These are phyloP conservation scores for Bipolaris oryzae DNA, from an alignment of 2,329 filamentous ascomycete genomes.

Conservation along the genomic window DNA sequence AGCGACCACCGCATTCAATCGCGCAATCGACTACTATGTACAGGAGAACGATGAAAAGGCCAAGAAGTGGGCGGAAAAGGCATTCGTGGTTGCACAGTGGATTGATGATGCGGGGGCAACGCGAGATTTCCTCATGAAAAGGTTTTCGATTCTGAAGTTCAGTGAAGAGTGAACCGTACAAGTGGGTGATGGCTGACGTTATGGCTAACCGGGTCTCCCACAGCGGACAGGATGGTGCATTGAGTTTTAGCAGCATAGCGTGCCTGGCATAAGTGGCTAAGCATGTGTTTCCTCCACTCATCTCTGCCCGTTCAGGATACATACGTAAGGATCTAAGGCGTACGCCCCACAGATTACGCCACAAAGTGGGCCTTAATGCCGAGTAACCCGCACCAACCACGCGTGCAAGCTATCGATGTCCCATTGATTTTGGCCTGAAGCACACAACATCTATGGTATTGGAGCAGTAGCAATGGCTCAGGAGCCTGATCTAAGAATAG, in stretches of 20 bases:
- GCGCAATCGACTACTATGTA: conserved; percentile 65
- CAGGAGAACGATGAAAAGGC: conserved; percentile 61
- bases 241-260: conserved; percentile 1
- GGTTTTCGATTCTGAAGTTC: conserved; percentile 48
- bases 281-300: conserved; percentile 3
- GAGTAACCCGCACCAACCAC: conserved; percentile 5
- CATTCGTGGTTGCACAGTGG: conserved; percentile 66
- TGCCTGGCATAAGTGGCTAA: conserved; percentile 9
- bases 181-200: neutral
- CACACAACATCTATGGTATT: neutral
- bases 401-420: neutral
- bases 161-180: neutral
- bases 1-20: conserved; percentile 66
- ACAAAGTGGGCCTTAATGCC: conserved; percentile 16
- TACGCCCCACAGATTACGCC: conserved; percentile 13
- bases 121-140: conserved; percentile 45
- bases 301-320: neutral
- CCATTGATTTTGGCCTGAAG: neutral
- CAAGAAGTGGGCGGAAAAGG: conserved; percentile 66
- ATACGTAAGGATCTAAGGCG: conserved; percentile 7
- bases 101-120: conserved; percentile 57
- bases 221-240: conserved; percentile 2
- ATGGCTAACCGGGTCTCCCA: neutral
- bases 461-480: neutral
- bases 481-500: neutral